Conservation (phyloP, 257 asterid genomes). For the Misopates orontium region DNA sequence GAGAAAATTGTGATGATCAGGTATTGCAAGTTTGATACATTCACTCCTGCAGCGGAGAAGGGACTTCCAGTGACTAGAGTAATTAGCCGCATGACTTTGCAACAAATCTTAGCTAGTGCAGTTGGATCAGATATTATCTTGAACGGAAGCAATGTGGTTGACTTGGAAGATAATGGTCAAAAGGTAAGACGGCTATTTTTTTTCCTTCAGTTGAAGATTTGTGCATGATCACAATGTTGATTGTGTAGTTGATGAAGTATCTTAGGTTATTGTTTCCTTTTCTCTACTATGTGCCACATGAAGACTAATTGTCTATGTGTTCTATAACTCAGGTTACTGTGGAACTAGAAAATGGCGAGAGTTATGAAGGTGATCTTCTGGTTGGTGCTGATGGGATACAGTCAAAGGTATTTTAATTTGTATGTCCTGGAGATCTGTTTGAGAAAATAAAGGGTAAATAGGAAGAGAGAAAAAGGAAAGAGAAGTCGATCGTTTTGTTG, state of each 20-base stretch:
- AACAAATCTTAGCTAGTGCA: slow-evolving; percentile 82
- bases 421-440: not conserved
- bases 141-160: slow-evolving; percentile 78
- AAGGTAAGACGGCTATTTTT: slow-evolving; percentile 42
- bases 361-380: slow-evolving; percentile 79
- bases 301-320: not conserved
- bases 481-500: too few species aligned
- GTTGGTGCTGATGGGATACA: slow-evolving; percentile 98
- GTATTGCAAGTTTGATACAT: slow-evolving; percentile 95
- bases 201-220: not conserved
- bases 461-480: too few species aligned
- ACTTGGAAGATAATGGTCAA: slow-evolving; percentile 68
- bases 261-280: not conserved
- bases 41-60: slow-evolving; percentile 89
- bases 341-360: slow-evolving; percentile 70
- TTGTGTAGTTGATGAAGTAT: too few species aligned
- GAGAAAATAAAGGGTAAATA: too few species aligned
- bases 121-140: slow-evolving; percentile 75
- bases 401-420: slow-evolving; percentile 91
- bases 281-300: not conserved
- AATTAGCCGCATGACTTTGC: slow-evolving; percentile 86
- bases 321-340: slow-evolving; percentile 62
- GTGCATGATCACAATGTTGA: too few species aligned
- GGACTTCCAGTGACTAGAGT: slow-evolving; percentile 97
- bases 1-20: slow-evolving; percentile 52